A percentile compares a stretch with the other conserved stretches of the same genome.
These are phyloP conservation scores for Intubia oerlemansii DNA, from an alignment of 2,329 filamentous ascomycete genomes.

Conservation along the genomic window DNA sequence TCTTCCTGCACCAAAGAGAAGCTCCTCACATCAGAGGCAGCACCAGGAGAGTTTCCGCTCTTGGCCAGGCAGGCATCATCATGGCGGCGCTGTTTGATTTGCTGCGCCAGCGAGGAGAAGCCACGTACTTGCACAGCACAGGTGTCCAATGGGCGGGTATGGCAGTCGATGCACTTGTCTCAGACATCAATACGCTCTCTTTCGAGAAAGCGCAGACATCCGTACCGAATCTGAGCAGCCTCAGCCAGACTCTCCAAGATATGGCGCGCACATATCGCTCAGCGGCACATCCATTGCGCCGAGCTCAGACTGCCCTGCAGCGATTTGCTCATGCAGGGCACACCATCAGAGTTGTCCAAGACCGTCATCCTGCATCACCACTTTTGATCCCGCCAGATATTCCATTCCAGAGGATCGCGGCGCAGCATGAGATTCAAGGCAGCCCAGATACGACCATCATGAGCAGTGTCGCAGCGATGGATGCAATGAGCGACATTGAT, in stretches of 20 bases:
- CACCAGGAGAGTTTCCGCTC: neutral
- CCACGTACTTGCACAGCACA: conserved; percentile 4
- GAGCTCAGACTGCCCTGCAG: too few relatives aligned
- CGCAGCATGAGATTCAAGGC: too few relatives aligned
- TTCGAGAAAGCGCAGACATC: conserved; percentile 4
- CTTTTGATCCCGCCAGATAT: too few relatives aligned
- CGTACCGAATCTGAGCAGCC: conserved; percentile 3
- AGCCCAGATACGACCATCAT: too few relatives aligned
- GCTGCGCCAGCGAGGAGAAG: conserved; percentile 3
- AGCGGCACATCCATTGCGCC: too few relatives aligned
- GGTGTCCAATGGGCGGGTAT: conserved; percentile 6
- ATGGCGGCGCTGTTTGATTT: conserved; percentile 5
- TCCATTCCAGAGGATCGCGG: too few relatives aligned
- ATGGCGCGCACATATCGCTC: conserved; percentile 5
- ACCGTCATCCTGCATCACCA: too few relatives aligned
- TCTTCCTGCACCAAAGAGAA: conserved; percentile 3
- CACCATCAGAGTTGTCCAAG: too few relatives aligned
- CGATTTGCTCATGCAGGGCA: too few relatives aligned
- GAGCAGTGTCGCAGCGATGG: too few relatives aligned
- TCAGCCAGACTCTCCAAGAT: conserved; percentile 4
- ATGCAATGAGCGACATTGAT: too few relatives aligned
- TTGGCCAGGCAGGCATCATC: conserved; percentile 2
- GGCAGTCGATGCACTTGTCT: conserved; percentile 3
- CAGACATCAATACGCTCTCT: conserved; percentile 4
- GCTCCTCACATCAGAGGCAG: neutral